Evolutionary conservation across 805 yeast species (phyloP), one percentile per base, ranked within the genome.

Genomic region (Kodamaea fukazawae): DNA sequence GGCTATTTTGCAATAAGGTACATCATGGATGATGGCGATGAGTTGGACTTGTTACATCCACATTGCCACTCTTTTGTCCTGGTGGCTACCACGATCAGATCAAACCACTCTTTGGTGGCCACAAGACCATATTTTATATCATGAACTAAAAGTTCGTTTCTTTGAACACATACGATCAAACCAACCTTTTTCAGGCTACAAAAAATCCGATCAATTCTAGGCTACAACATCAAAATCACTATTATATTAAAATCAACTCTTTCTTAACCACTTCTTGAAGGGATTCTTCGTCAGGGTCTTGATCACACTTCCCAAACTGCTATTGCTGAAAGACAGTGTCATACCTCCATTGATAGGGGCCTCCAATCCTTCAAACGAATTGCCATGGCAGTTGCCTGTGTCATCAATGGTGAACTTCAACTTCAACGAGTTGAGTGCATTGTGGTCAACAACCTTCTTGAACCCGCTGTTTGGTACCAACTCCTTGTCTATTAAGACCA

Each of bases 231-330:
- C 23, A 20, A 20, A 20, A 6, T 20, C 23, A 20, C 23, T 32
- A 18, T 14, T 32, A 13, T 23, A 17, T 37, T 22, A 22, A 22
- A n/a, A 25, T 22, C 16, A 32, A n/a, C 14, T 32, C 43, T 55
- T 57, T 39, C 57, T 55, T 33, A 66, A 55, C 73, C 73, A 68
- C 47, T 60, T 58, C 50, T 61, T 67, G 45, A 69, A 65, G 18
- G 70, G 68, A 43, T 65, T 68, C 46, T 62, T 67, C 20, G 60
- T 43, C 32, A 47, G 43, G 8, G 52, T 34, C 34, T 55, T 53
- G 36, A 54, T 34, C 15, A 50, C 47, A 35, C 54, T 50, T 3
- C 59, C 53, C 27, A 60, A 40, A 32, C 65, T 55, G 15, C 43
- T 45, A 14, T 54, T 45, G 38, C 61, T 55, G 43, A 57, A 52